Evolutionary conservation across 257 asterid genomes (phyloP).

Genomic region (Capsicum pubescens): DNA sequence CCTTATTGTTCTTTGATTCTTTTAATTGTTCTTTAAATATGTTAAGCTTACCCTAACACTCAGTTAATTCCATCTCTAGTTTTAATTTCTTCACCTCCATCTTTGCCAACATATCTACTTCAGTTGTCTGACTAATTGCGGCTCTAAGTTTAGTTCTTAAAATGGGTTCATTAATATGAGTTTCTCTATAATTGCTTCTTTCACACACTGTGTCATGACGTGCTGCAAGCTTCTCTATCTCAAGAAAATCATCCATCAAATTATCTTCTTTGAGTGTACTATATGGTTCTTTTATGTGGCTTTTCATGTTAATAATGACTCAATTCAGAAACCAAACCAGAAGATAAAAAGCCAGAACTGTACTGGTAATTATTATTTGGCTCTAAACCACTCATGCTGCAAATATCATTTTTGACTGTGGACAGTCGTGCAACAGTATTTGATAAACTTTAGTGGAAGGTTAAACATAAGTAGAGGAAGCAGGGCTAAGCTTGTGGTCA

Average conservation of each 20-base stretch:
- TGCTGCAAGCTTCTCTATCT: slow-evolving; percentile 84
- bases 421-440: slow-evolving; percentile 59
- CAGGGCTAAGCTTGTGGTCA: slow-evolving; percentile 50
- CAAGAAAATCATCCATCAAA: slow-evolving; percentile 83
- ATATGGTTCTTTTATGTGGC: slow-evolving; percentile 40
- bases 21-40: slow-evolving; percentile 42
- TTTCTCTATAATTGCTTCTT: slow-evolving; percentile 29
- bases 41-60: slow-evolving; percentile 49
- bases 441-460: slow-evolving; percentile 63
- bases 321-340: slow-evolving; percentile 31
- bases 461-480: slow-evolving; percentile 52
- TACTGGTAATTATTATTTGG: slow-evolving; percentile 34
- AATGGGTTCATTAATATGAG: slow-evolving; percentile 34
- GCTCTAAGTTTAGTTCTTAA: slow-evolving; percentile 49
- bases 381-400: slow-evolving; percentile 45
- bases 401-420: slow-evolving; percentile 39
- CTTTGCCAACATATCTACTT: slow-evolving; percentile 50
- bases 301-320: slow-evolving; percentile 41
- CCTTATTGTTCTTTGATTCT: slow-evolving; percentile 24
- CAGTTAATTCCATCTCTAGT: slow-evolving; percentile 51
- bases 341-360: slow-evolving; percentile 25
- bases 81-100: slow-evolving; percentile 48
- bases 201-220: slow-evolving; percentile 30
- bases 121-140: slow-evolving; percentile 35
- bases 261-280: slow-evolving; percentile 56